These are phyloP conservation scores for Pseudogymnoascus destructans DNA, from an alignment of 2,329 filamentous ascomycete genomes.

Conservation along the genomic window DNA sequence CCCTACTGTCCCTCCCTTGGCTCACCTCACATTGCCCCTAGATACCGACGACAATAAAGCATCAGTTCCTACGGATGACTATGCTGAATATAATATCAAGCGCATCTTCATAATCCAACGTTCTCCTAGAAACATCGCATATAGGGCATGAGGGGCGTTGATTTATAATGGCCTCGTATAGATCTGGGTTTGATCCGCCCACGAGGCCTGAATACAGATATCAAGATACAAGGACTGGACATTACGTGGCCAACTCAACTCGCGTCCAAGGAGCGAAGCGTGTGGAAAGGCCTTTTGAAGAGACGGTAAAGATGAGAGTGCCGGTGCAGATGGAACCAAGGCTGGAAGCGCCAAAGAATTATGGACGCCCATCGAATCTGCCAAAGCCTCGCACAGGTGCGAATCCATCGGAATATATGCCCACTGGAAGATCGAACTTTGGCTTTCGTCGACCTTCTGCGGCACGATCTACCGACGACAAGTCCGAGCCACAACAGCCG, in stretches of 20 bases:
- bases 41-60: slow-evolving; percentile 10
- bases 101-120: slow-evolving; percentile 17
- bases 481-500: slow-evolving; percentile 22
- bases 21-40: slow-evolving; percentile 1
- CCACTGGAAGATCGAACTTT: slow-evolving; percentile 17
- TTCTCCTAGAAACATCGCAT: slow-evolving; percentile 17
- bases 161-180: slow-evolving; percentile 31
- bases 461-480: slow-evolving; percentile 12
- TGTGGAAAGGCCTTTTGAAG: slow-evolving; percentile 20
- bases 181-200: slow-evolving; percentile 31
- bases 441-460: slow-evolving; percentile 17
- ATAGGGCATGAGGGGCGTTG: slow-evolving; percentile 19
- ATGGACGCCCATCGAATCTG: slow-evolving; percentile 15
- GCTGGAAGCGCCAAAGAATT: slow-evolving; percentile 11
- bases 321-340: slow-evolving; percentile 18
- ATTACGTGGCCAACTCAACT: slow-evolving; percentile 16
- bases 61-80: slow-evolving; percentile 17
- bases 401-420: slow-evolving; percentile 14
- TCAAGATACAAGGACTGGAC: slow-evolving; percentile 22
- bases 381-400: slow-evolving; percentile 17
- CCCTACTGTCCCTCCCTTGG: slow-evolving; percentile 13
- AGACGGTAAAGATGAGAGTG: slow-evolving; percentile 32
- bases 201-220: slow-evolving; percentile 29
- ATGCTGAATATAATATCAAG: slow-evolving; percentile 21
- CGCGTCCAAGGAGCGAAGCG: slow-evolving; percentile 11